A percentile compares a stretch with the other conserved stretches of the same genome.
Conservation (phyloP, 1,139 yeast genomes). For the Meyerozyma guilliermondii region DNA sequence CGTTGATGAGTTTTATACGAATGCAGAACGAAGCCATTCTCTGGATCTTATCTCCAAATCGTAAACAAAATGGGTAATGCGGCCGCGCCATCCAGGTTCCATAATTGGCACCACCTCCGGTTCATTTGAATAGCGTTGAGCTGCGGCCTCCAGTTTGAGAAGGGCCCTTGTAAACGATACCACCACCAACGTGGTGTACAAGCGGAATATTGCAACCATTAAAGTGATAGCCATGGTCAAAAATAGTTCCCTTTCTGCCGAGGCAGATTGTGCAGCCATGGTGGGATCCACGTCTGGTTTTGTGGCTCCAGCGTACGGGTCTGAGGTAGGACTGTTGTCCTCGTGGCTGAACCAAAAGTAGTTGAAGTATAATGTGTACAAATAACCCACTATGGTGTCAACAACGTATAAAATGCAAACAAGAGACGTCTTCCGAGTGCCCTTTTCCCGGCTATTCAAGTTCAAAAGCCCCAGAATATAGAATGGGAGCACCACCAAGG, state of each 20-base stretch:
- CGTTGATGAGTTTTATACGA: constrained; percentile 10
- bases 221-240: constrained; percentile 58
- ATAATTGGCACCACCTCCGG: constrained; percentile 6
- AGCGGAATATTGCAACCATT: constrained; percentile 46
- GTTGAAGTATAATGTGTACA: constrained; percentile 72
- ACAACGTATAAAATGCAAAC: constrained; percentile 58
- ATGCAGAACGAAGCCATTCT: constrained; percentile 14
- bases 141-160: constrained; percentile 28
- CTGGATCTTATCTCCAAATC: constrained; percentile 30
- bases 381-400: constrained; percentile 63
- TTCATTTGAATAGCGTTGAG: constrained; percentile 14
- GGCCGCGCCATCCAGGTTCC: constrained; percentile 8
- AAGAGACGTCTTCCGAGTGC: constrained; percentile 46
- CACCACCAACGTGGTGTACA: constrained; percentile 64
- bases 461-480: constrained; percentile 58
- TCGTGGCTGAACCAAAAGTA: constrained; percentile 66
- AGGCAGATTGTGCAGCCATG: constrained; percentile 48
- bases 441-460: constrained; percentile 24
- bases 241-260: constrained; percentile 66
- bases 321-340: constrained; percentile 17
- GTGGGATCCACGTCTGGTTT: constrained; percentile 10
- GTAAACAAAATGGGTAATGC: constrained; percentile 19
- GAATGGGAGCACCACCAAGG: constrained; percentile 60
- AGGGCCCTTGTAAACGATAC: constrained; percentile 53
- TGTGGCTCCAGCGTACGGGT: constrained; percentile 7